Conservation (phyloP, 1,284 basidiomycete species). For the Tremellales sp. region DNA sequence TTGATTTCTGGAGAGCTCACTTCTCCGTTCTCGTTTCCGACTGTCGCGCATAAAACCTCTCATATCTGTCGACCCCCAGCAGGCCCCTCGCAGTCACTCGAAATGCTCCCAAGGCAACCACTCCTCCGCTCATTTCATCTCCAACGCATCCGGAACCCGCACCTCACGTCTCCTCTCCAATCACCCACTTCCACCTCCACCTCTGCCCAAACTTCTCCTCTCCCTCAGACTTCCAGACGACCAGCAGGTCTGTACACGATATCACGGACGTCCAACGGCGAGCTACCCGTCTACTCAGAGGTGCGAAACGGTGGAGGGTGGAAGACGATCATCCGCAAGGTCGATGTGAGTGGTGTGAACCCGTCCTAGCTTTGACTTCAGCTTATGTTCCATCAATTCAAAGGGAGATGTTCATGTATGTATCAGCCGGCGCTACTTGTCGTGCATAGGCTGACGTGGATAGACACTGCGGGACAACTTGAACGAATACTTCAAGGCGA, state of each 20-base stretch:
- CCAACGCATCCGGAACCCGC: background rate
- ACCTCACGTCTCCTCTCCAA: conserved; percentile 3
- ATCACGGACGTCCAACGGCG: conserved; percentile 16
- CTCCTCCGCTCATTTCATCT: background rate
- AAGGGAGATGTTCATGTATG: conserved; percentile 24
- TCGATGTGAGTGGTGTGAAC: conserved; percentile 26
- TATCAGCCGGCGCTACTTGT: background rate
- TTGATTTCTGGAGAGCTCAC: no score
- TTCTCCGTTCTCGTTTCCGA: no score
- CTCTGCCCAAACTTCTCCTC: background rate
- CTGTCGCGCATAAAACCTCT: no score
- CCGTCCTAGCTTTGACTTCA: background rate
- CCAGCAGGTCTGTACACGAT: conserved; percentile 13
- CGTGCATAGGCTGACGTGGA: no score
- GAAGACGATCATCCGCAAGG: conserved; percentile 33
- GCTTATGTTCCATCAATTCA: conserved; percentile 1
- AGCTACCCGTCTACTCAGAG: conserved; percentile 39
- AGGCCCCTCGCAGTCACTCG: background rate
- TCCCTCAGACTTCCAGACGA: background rate
- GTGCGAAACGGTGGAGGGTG: conserved; percentile 25
- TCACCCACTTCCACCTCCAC: background rate
- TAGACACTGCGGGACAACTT: conserved; percentile 34
- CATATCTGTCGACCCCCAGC: no score
- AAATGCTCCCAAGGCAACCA: background rate
- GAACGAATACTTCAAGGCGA: conserved; percentile 24